Evolutionary conservation across 768 basidiomycete species (phyloP).

Genomic region (Boletus huronensis): DNA sequence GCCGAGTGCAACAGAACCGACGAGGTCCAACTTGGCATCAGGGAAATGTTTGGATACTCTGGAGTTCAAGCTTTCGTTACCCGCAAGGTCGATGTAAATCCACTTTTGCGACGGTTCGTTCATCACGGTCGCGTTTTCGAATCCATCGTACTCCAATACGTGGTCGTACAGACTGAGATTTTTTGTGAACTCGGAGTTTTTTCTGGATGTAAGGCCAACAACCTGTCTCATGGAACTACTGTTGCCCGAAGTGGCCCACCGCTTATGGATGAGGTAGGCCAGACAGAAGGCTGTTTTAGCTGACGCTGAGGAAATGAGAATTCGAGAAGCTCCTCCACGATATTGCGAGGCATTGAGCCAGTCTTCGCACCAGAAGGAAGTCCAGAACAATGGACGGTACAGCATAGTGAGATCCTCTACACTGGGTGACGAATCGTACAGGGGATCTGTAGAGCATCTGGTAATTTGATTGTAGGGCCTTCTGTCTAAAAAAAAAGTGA

Average conservation of each 20-base stretch:
- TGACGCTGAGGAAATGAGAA: conserved; percentile 68
- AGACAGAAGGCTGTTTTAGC: conserved; percentile 71
- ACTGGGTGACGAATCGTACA: conserved; percentile 45
- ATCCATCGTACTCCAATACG: conserved; percentile 51
- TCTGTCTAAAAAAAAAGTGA: conserved; percentile 44
- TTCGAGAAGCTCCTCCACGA: conserved; percentile 41
- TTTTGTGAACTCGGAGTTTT: conserved; percentile 54
- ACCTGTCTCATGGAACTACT: conserved; percentile 31
- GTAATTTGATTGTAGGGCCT: conserved; percentile 67
- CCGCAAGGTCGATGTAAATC: conserved; percentile 65
- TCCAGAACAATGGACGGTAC: conserved; percentile 72
- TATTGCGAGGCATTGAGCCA: conserved; percentile 55
- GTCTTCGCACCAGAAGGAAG: conserved; percentile 72
- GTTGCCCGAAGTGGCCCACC: conserved; percentile 20
- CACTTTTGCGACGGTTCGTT: conserved; percentile 36
- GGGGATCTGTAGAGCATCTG: conserved; percentile 53
- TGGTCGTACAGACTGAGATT: conserved; percentile 54
- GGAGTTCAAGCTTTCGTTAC: conserved; percentile 49
- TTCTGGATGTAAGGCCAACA: conserved; percentile 58
- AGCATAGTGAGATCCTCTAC: conserved; percentile 68
- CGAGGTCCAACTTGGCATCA: conserved; percentile 25
- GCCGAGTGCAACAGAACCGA: conserved; percentile 47
- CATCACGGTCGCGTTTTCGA: conserved; percentile 33
- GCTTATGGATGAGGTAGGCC: conserved; percentile 55
- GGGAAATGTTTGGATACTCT: conserved; percentile 41